Evolutionary conservation across 23 red algal genomes (phyloP).

Genomic region (Gracilaria domingensis): DNA sequence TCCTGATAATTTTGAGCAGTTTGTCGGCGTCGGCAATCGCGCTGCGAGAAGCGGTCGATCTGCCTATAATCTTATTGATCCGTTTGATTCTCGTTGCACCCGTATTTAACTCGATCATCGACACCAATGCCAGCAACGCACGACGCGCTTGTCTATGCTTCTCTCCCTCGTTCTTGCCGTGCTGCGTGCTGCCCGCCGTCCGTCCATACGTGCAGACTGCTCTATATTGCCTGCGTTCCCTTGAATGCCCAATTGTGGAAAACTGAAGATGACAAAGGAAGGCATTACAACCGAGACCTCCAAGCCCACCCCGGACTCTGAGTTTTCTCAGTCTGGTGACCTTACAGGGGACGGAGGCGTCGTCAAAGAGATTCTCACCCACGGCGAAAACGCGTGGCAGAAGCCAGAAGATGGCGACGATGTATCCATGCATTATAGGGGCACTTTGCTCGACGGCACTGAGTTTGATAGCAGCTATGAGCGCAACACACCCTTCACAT

Average conservation of each 20-base stretch:
- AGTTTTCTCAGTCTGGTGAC: conserved; percentile 73
- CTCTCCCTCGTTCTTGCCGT: neutral
- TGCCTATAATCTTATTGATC: neutral
- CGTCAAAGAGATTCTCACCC: conserved; percentile 81
- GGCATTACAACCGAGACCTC: conserved; percentile 2
- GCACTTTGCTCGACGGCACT: conserved; percentile 67
- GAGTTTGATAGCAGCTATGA: conserved; percentile 84
- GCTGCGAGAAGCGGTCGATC: too few species aligned
- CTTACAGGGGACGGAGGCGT: conserved; percentile 93
- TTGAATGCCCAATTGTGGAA: neutral
- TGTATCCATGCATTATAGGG: conserved; percentile 67
- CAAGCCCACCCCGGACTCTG: conserved; percentile 24
- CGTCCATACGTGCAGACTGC: neutral
- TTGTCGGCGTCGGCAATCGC: too few species aligned
- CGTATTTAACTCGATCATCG: neutral
- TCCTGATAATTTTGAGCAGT: too few species aligned
- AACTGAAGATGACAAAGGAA: conserved; percentile 41
- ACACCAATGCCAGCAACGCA: neutral
- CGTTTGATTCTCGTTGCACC: neutral
- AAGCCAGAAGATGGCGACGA: conserved; percentile 76
- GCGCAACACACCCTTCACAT: conserved; percentile 82
- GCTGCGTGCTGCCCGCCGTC: too few species aligned
- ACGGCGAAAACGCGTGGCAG: conserved; percentile 62
- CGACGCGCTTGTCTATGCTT: too few species aligned
- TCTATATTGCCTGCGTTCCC: neutral